phyloP scores from a whole-genome alignment of 345 rosid species.

The Eucalyptus sp. region DNA sequence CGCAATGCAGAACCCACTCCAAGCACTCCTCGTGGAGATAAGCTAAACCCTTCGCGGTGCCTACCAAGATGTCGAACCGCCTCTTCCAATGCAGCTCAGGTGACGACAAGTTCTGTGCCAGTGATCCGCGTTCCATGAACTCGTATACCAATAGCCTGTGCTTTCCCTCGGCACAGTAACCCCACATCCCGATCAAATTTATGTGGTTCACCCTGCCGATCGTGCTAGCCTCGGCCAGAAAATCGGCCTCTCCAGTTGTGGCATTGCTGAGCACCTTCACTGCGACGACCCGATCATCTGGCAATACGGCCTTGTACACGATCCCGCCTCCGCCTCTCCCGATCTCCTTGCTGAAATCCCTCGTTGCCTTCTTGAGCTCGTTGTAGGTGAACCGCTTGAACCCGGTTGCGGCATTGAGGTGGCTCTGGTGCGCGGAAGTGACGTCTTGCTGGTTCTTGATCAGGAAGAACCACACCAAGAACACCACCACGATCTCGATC shows the following conservation, averaged over 20 bases:
- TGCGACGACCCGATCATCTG: not conserved
- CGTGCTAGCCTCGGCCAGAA: conserved; percentile 13
- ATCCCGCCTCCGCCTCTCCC: conserved; percentile 17
- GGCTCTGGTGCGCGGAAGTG: not conserved
- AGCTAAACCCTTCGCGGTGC: conserved; percentile 14
- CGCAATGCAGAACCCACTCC: conserved; percentile 13
- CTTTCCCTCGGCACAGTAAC: conserved; percentile 15
- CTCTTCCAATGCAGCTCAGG: conserved; percentile 1
- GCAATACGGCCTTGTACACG: not conserved
- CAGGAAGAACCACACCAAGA: not conserved
- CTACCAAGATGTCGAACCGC: conserved; percentile 10
- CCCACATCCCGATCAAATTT: conserved; percentile 16
- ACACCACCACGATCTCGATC: not conserved
- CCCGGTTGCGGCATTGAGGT: not conserved
- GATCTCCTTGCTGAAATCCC: conserved; percentile 1
- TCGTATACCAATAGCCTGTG: conserved; percentile 21
- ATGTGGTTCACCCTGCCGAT: conserved; percentile 17
- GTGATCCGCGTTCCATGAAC: conserved; percentile 13
- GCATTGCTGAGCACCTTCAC: conserved; percentile 4
- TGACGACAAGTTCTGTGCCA: conserved; percentile 1
- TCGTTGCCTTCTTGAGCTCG: conserved; percentile 2
- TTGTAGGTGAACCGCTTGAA: conserved; percentile 1
- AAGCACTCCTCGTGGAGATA: conserved; percentile 28
- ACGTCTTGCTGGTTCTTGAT: not conserved
- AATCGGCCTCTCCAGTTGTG: conserved; percentile 2